A percentile compares a stretch with the other conserved stretches of the same genome.
Conservation (phyloP, 2,329 filamentous ascomycete species). For the Atkinsonella hypoxylon region DNA sequence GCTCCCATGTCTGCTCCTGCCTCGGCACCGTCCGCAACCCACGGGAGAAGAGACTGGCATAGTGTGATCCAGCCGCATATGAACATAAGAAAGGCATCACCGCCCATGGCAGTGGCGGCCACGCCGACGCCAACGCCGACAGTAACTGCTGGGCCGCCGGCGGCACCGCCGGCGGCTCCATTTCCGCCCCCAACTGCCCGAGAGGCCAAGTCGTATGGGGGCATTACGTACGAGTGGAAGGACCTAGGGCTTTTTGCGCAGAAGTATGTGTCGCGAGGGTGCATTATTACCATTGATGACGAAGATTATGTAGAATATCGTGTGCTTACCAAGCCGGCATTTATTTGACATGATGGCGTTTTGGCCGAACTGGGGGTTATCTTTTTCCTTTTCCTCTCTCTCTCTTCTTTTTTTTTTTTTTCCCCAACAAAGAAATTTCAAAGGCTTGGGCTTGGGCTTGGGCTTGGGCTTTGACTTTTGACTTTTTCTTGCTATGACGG, state of each 20-base stretch:
- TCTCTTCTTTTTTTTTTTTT: neutral
- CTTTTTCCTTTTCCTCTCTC: neutral
- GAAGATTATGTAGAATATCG: conserved; percentile 3
- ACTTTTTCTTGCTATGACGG: no score
- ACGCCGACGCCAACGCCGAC: neutral
- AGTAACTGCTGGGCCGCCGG: neutral
- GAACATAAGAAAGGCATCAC: neutral
- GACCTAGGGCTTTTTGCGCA: neutral
- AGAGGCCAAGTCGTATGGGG: neutral
- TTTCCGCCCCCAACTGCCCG: neutral
- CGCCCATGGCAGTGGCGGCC: neutral
- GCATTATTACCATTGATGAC: conserved; percentile 3
- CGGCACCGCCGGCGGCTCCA: neutral
- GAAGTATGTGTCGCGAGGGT: neutral
- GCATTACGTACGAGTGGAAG: conserved; percentile 1
- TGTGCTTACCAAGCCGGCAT: conserved; percentile 1
- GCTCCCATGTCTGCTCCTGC: neutral
- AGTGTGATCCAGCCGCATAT: conserved; percentile 1
- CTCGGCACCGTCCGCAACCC: neutral
- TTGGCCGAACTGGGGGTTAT: no score
- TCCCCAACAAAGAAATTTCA: no score
- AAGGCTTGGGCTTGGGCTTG: no score
- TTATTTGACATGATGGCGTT: neutral
- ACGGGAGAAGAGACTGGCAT: neutral
- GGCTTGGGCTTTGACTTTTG: no score